phyloP scores from a whole-genome alignment of 768 basidiomycete species.

The Auricularia heimuer region DNA sequence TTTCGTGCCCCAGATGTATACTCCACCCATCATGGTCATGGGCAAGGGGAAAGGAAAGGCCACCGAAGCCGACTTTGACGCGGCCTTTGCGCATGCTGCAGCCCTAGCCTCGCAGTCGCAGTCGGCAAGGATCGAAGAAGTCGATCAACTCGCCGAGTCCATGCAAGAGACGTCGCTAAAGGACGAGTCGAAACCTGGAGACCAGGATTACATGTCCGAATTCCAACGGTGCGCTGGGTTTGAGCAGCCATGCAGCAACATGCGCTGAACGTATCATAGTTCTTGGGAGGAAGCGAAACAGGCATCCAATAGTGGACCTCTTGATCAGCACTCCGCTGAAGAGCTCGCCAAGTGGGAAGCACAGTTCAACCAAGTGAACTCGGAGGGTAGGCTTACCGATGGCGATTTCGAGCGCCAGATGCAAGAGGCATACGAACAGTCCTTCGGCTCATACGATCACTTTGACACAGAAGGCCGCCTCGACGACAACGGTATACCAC shows the following conservation, averaged over 20 bases:
- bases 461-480: slow-evolving; percentile 21
- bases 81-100: slow-evolving; percentile 63
- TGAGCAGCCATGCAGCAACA: not conserved
- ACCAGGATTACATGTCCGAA: slow-evolving; percentile 24
- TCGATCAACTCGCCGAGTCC: slow-evolving; percentile 36
- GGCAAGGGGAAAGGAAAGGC: slow-evolving; percentile 72
- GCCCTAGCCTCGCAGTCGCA: slow-evolving; percentile 32
- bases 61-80: slow-evolving; percentile 70
- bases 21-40: slow-evolving; percentile 14
- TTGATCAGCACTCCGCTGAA: slow-evolving; percentile 26
- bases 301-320: not conserved
- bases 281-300: slow-evolving; percentile 7
- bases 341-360: slow-evolving; percentile 76
- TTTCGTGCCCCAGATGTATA: slow-evolving; percentile 5
- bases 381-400: slow-evolving; percentile 49
- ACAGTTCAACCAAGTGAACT: slow-evolving; percentile 73
- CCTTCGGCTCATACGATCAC: not conserved
- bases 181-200: slow-evolving; percentile 19
- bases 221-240: slow-evolving; percentile 40
- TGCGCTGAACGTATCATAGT: not conserved
- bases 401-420: slow-evolving; percentile 38
- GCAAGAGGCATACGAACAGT: not conserved
- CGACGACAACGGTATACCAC: slow-evolving; percentile 66
- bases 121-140: slow-evolving; percentile 44
- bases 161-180: slow-evolving; percentile 27